Evolutionary conservation across 2,329 filamentous ascomycete species (phyloP).

Genomic region (Clonostachys rosea): DNA sequence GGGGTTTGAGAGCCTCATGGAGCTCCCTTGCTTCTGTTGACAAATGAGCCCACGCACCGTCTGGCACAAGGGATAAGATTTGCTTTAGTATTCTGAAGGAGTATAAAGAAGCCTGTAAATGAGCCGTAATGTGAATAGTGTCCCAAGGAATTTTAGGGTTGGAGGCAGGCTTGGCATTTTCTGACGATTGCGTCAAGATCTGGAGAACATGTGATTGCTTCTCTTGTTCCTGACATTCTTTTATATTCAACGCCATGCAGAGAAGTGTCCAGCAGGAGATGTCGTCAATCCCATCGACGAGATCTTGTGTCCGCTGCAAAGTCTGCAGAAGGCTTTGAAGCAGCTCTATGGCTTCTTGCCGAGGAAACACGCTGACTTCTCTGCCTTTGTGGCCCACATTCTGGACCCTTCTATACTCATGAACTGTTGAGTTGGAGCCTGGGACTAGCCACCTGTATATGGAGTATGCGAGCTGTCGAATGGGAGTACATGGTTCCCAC

Average conservation of each 20-base stretch:
- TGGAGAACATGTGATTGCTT: constrained; percentile 15
- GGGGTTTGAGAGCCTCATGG: constrained; percentile 8
- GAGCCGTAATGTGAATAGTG: constrained; percentile 55
- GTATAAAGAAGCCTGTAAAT: constrained; percentile 46
- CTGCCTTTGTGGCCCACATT: no score
- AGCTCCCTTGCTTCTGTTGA: constrained; percentile 3
- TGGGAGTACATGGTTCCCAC: constrained; percentile 46
- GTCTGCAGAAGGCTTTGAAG: no score
- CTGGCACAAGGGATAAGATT: constrained; percentile 13
- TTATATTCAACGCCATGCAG: constrained; percentile 18
- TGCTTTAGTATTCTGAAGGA: constrained; percentile 29
- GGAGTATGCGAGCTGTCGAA: constrained; percentile 52
- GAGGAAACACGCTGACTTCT: no score
- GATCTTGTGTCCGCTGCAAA: no score
- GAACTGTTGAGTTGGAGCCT: no score
- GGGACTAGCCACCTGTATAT: constrained; percentile 23
- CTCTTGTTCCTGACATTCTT: constrained; percentile 16
- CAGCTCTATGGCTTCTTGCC: no score
- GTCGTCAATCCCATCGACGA: no score
- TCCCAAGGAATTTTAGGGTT: constrained; percentile 38
- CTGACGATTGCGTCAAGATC: constrained; percentile 9
- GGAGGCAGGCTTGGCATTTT: background rate
- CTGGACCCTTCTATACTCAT: no score
- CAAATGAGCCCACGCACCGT: background rate
- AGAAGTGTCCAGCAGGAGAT: constrained; percentile 6